These are phyloP conservation scores for Fusarium heterosporum DNA, from an alignment of 2,329 filamentous ascomycete species.

Conservation along the genomic window DNA sequence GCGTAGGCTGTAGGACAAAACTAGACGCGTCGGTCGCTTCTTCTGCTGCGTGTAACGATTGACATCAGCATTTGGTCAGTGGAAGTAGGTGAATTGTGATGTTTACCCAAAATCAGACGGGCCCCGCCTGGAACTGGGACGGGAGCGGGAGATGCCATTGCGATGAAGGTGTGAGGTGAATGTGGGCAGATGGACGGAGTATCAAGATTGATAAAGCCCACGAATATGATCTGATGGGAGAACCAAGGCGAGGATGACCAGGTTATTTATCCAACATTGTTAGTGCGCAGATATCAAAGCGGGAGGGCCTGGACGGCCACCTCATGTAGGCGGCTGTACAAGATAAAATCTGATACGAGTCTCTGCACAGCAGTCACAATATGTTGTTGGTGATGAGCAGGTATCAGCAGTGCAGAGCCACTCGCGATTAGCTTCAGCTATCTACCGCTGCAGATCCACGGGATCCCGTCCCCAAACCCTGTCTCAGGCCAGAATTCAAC, in stretches of 20 bases:
- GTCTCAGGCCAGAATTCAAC: background rate
- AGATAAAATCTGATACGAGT: slow-evolving; percentile 9
- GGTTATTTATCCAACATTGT: background rate
- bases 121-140: slow-evolving; percentile 31
- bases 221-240: background rate
- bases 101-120: slow-evolving; percentile 35
- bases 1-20: slow-evolving; percentile 38
- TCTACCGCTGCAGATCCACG: background rate
- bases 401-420: too few species aligned
- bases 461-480: background rate
- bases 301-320: background rate
- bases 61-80: background rate
- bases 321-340: background rate
- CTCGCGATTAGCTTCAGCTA: slow-evolving; percentile 7
- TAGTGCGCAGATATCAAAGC: background rate
- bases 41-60: slow-evolving; percentile 14
- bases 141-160: slow-evolving; percentile 24
- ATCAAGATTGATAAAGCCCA: background rate
- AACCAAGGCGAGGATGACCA: background rate
- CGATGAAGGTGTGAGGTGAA: background rate
- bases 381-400: too few species aligned
- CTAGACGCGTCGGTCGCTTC: slow-evolving; percentile 29
- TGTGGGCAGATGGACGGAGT: background rate
- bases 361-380: background rate
- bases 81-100: background rate